Conservation (phyloP, 129 eudicot species). For the Chrysanthemum lavandulifolium region DNA sequence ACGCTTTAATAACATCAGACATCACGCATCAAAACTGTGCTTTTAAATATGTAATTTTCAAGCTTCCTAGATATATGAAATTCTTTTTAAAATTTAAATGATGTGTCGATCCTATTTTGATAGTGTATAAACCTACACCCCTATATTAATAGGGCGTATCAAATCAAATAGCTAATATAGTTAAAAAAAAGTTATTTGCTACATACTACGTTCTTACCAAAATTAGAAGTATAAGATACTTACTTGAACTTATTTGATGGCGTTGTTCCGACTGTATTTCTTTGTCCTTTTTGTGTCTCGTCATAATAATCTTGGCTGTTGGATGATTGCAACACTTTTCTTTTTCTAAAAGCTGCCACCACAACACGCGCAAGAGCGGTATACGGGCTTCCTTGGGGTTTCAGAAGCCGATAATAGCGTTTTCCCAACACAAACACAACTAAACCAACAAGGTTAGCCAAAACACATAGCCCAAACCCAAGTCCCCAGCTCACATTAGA, state of each 20-base stretch:
- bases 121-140: no score
- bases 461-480: slow-evolving; percentile 4
- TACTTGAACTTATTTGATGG: slow-evolving; percentile 2
- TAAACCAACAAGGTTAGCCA: neutral
- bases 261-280: neutral
- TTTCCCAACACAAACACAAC: neutral
- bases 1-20: no score
- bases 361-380: neutral
- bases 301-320: neutral
- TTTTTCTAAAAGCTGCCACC: neutral
- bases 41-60: no score
- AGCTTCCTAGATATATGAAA: no score
- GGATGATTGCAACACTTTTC: neutral
- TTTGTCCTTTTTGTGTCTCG: neutral
- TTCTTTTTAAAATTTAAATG: no score
- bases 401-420: neutral
- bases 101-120: no score
- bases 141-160: no score
- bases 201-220: no score
- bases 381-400: slow-evolving; percentile 2
- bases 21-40: no score
- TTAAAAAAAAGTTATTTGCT: no score
- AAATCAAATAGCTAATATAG: no score
- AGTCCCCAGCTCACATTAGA: slow-evolving; percentile 7
- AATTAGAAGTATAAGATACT: neutral